These are phyloP conservation scores for Metarhizium guizhouense DNA, from an alignment of 2,329 filamentous ascomycete genomes.

Conservation along the genomic window DNA sequence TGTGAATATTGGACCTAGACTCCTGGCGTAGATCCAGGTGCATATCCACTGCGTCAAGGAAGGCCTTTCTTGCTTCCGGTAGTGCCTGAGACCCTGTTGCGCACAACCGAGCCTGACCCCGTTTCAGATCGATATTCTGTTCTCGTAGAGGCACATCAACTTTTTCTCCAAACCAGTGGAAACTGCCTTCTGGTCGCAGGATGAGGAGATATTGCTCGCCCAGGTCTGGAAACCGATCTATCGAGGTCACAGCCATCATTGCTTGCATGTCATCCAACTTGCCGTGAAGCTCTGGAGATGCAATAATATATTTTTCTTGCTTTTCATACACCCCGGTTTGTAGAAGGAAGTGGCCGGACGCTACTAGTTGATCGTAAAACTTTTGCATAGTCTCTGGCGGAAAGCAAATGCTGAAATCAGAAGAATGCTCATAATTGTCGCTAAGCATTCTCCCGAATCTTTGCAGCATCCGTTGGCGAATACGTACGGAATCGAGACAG, in stretches of 20 bases:
- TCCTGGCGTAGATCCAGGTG: conserved; percentile 86
- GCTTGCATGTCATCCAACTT: conserved; percentile 75
- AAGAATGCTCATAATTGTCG: conserved; percentile 92
- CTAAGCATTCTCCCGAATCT: conserved; percentile 86
- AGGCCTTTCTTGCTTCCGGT: conserved; percentile 66
- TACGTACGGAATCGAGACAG: conserved; percentile 88
- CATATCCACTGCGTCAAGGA: conserved; percentile 70
- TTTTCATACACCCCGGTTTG: conserved; percentile 61
- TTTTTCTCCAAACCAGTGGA: conserved; percentile 75
- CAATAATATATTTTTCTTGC: conserved; percentile 73
- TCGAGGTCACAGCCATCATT: conserved; percentile 64
- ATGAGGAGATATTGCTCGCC: conserved; percentile 72
- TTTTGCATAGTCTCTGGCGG: conserved; percentile 58
- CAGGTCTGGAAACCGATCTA: conserved; percentile 56
- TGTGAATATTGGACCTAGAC: conserved; percentile 83
- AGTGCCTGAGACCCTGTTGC: conserved; percentile 79
- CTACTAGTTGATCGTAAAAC: conserved; percentile 71
- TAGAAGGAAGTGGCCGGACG: conserved; percentile 81
- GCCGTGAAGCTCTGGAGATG: conserved; percentile 67
- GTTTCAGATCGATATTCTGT: conserved; percentile 74
- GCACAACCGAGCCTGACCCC: conserved; percentile 78
- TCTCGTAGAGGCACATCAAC: conserved; percentile 64
- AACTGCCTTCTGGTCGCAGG: conserved; percentile 67
- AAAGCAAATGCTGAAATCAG: conserved; percentile 83
- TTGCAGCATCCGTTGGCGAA: conserved; percentile 91